Base-by-base conservation (phyloP, 768 basidiomycete species). In the Amanita brunnescens region DNA sequence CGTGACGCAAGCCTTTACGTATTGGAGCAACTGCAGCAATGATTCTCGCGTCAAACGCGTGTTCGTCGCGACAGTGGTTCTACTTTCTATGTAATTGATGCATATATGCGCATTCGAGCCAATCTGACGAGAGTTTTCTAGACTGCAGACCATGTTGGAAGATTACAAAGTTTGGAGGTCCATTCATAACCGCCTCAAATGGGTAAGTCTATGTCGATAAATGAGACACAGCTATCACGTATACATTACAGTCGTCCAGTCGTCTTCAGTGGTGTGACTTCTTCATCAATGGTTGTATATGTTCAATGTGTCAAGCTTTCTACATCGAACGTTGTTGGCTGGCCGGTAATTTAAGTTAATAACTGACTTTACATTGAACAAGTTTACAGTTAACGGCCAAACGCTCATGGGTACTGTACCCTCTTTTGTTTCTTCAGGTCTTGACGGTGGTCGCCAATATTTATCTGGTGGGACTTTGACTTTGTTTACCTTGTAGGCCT, bases 321-420 rank as follows among this genome's bases (percentile, higher is more conserved):
- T 75, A 75, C 39, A 71, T 79, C 23, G 63, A 70, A 33, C 63
- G 73, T 48, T 78, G 78, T 51, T 80, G 76, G 74, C 75, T 74
- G 69, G 79, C 74, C 42, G 13, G 65, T 29, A 10, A 14, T 26
- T 39, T 6, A 39, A 23, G n/a, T 30, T 21, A 9, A 37, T 20
- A 26, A 3, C 6, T 42, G 23, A 16, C 20, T 21, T 35, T 21
- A 6, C 10, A 32, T 50, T 34, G 16, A 51, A 40, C 3, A 40
- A 23, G 12, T 40, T 2, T 13, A 7, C 53, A 78, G 78, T 65
- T 76, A 60, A 73, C 71, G 23, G 64, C 67, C 29, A 62, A 60
- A 51, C 71, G 59, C 14, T 57, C 39, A 1, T 72, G 69, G 69
- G 63, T 75, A 9, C 58, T 70, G 14, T 57, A 57, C 29, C 64